Evolutionary conservation across 169 alveolate species (phyloP), one percentile per base, ranked within the genome.

Genomic region (Babesia bigemina): DNA sequence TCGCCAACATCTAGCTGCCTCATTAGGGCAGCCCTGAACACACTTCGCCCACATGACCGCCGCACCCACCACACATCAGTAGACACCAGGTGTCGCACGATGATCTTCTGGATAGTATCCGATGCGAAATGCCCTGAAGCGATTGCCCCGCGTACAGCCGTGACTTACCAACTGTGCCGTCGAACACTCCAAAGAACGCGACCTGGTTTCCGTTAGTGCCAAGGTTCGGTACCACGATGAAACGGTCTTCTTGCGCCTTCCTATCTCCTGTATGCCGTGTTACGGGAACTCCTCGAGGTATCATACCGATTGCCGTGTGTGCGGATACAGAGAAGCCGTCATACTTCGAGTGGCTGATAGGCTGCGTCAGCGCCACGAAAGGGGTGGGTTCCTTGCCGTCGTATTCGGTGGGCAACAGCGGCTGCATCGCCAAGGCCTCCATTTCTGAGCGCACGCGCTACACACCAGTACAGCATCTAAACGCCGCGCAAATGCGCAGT

Each of bases 151-250:
- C 28, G 52, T 22, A 21, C 9, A 8, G 29, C 13, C 39, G 19
- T 12, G 19, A 52, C 74, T 56, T 65, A 78, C 95, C 95, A 24
- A 86, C 96, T 24, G 96, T 92, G 63, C 96, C 96, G 58, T 92
- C 96, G 75, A 92, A 92, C 4, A 92, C 86, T 22, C 93, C 94
- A 36, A 87, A 90, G 76, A 87, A 86, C 36, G 92, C 82, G 19
- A 78, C 79, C 47, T 85, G 77, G 6, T 85, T 76, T 24, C 86
- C 63, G 17, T 71, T 78, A 16, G 75, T 21, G 8, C 62, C 67
- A 62, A 91, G 61, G 9, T 67, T 70, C 44, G 91, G 91, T 29
- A 84, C 87, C 24, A 91, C 61, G 26, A 86, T 70, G 56, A 86
- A 83, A 0, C 95, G 86, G 61, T 91, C 95, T 59, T 91, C 95